Percentiles rank a stretch among this genome's conserved stretches.
Evolutionary conservation across 2,329 filamentous ascomycete genomes (phyloP).

Genomic region (Trichoderma sp.): DNA sequence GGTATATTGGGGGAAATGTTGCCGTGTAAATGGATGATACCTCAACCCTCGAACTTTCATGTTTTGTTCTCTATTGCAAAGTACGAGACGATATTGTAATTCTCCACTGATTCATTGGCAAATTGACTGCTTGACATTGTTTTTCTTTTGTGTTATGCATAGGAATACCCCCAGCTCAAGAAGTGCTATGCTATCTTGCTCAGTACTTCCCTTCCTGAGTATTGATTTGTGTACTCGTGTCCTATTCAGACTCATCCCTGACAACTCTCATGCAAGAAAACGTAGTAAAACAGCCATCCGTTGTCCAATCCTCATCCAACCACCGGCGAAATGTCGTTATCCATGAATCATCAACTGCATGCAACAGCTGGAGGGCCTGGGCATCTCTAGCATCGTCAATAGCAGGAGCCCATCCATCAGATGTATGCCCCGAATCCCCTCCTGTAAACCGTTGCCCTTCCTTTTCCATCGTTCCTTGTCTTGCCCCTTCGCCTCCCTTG

Average conservation of each 20-base stretch:
- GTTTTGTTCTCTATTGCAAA: background rate
- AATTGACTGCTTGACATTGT: background rate
- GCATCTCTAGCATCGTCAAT: background rate
- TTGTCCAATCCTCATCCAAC: background rate
- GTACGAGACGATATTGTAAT: too few species aligned
- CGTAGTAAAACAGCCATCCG: background rate
- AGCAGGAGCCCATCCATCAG: background rate
- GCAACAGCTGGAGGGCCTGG: background rate
- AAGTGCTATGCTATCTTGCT: too few species aligned
- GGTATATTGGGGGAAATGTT: slow-evolving; percentile 11
- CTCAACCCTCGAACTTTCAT: background rate
- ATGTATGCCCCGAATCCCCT: too few species aligned
- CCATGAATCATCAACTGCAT: slow-evolving; percentile 2
- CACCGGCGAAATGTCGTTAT: background rate
- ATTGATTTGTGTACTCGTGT: too few species aligned
- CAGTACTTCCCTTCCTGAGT: too few species aligned
- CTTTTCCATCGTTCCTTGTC: background rate
- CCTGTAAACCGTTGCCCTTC: too few species aligned
- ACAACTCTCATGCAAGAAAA: background rate
- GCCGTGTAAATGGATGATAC: slow-evolving; percentile 26
- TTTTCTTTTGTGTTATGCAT: too few species aligned
- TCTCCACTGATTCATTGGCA: background rate
- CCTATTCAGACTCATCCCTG: too few species aligned
- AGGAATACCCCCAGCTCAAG: too few species aligned
- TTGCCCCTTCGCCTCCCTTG: background rate